Evolutionary conservation across 495 filamentous ascomycete species (phyloP).

Genomic region (Aspergillus indologenus): DNA sequence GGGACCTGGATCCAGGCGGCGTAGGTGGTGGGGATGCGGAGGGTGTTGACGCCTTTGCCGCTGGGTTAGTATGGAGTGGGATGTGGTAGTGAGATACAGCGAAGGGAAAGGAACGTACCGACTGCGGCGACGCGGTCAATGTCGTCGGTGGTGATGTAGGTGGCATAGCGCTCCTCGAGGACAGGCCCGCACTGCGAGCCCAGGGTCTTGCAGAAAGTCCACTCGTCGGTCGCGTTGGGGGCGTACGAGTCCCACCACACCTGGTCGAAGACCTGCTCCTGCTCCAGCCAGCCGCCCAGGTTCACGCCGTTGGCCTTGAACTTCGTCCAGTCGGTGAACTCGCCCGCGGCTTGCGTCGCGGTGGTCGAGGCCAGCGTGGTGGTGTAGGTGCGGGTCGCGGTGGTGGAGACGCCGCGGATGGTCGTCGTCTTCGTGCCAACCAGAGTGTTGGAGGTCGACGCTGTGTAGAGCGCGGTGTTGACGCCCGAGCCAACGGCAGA

Average conservation of each 20-base stretch:
- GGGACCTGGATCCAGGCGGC: slow-evolving; percentile 28
- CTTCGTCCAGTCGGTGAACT: slow-evolving; percentile 27
- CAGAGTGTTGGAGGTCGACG: slow-evolving; percentile 11
- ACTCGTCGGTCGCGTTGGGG: slow-evolving; percentile 27
- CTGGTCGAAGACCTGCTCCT: slow-evolving; percentile 33
- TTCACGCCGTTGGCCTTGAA: slow-evolving; percentile 31
- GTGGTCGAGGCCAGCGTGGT: too few relatives aligned
- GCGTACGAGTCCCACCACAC: slow-evolving; percentile 26
- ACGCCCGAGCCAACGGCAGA: slow-evolving; percentile 17
- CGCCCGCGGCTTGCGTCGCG: too few relatives aligned
- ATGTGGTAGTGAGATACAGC: too few relatives aligned
- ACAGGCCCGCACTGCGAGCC: slow-evolving; percentile 21
- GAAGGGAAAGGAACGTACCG: slow-evolving; percentile 10
- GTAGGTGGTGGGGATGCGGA: slow-evolving; percentile 33
- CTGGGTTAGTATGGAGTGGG: too few relatives aligned
- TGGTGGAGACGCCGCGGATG: background rate
- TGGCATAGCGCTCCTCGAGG: slow-evolving; percentile 29
- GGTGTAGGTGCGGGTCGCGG: too few relatives aligned
- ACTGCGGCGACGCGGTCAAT: slow-evolving; percentile 27
- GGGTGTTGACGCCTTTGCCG: slow-evolving; percentile 17
- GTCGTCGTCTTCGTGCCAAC: slow-evolving; percentile 12
- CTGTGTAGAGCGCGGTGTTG: slow-evolving; percentile 19
- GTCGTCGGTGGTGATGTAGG: slow-evolving; percentile 27
- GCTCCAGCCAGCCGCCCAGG: slow-evolving; percentile 34
- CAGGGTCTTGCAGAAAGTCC: slow-evolving; percentile 27